phyloP scores from a whole-genome alignment of 2,329 filamentous ascomycete species.

The Epichloe brachyelytri region DNA sequence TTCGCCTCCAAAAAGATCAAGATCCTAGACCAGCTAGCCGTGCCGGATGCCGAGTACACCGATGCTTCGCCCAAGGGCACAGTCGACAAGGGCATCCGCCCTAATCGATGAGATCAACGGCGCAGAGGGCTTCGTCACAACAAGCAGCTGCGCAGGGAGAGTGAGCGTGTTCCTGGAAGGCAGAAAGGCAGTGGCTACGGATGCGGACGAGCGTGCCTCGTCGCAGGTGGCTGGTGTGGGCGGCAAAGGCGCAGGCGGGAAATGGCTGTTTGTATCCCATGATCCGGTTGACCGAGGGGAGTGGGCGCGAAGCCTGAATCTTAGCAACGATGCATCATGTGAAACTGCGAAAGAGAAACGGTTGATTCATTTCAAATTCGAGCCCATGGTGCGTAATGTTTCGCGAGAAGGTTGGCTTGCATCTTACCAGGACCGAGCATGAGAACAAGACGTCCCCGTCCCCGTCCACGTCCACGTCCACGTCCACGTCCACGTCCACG shows the following conservation, averaged over 20 bases:
- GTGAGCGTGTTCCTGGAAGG: slow-evolving; percentile 85
- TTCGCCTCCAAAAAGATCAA: slow-evolving; percentile 54
- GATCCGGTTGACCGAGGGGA: slow-evolving; percentile 35
- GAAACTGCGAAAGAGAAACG: slow-evolving; percentile 20
- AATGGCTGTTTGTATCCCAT: slow-evolving; percentile 84
- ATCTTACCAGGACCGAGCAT: neutral
- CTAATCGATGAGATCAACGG: slow-evolving; percentile 70
- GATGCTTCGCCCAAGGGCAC: slow-evolving; percentile 84
- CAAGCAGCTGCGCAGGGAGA: slow-evolving; percentile 82
- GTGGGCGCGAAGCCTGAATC: slow-evolving; percentile 18
- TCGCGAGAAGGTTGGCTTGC: too few relatives aligned
- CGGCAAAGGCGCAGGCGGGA: slow-evolving; percentile 73
- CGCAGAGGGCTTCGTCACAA: slow-evolving; percentile 68
- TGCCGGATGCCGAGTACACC: slow-evolving; percentile 58
- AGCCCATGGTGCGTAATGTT: slow-evolving; percentile 72
- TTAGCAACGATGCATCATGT: slow-evolving; percentile 8
- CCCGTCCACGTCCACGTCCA: too few relatives aligned
- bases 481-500: too few relatives aligned
- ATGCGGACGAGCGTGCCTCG: slow-evolving; percentile 5
- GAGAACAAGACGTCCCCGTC: too few relatives aligned
- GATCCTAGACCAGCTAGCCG: slow-evolving; percentile 58
- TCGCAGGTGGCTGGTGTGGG: slow-evolving; percentile 47
- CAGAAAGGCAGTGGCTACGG: slow-evolving; percentile 26
- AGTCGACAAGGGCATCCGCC: slow-evolving; percentile 65
- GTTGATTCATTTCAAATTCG: slow-evolving; percentile 78